These are phyloP conservation scores for Neofusicoccum parvum DNA, from an alignment of 2,329 filamentous ascomycete genomes.

Conservation along the genomic window DNA sequence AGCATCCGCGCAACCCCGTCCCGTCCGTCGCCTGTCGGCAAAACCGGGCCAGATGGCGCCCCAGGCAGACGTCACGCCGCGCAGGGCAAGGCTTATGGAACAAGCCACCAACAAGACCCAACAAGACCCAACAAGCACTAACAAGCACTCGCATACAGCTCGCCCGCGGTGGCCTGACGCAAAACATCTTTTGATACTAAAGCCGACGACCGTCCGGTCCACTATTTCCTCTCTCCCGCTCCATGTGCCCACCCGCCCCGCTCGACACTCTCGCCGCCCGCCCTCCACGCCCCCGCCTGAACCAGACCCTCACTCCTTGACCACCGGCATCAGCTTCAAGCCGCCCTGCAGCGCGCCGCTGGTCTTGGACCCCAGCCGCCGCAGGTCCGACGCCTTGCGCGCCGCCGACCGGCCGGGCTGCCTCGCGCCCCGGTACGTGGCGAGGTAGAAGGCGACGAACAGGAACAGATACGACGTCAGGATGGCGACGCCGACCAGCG, in stretches of 20 bases:
- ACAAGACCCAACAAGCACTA: no score
- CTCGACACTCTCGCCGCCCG: no score
- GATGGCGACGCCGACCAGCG: conserved; percentile 87
- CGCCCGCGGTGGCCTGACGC: no score
- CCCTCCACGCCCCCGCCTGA: no score
- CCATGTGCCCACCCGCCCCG: no score
- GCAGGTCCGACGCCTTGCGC: neutral
- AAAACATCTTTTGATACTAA: neutral
- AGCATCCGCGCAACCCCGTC: no score
- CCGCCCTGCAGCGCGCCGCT: neutral
- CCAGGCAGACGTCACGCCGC: no score
- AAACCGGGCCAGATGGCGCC: neutral
- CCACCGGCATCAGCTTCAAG: neutral
- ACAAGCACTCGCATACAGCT: no score
- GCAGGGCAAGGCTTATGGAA: no score
- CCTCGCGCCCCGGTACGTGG: conserved; percentile 65
- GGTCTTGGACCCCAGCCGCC: neutral
- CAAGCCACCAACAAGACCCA: no score
- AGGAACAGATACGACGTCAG: conserved; percentile 93
- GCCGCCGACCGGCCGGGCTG: neutral
- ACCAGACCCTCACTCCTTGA: neutral
- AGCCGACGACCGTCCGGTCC: neutral
- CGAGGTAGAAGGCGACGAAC: conserved; percentile 98
- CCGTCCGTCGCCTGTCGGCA: neutral
- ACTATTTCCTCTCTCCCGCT: no score